Conservation (phyloP, 371 early-diverging fungal species). For the Haplosporangium sp. region DNA sequence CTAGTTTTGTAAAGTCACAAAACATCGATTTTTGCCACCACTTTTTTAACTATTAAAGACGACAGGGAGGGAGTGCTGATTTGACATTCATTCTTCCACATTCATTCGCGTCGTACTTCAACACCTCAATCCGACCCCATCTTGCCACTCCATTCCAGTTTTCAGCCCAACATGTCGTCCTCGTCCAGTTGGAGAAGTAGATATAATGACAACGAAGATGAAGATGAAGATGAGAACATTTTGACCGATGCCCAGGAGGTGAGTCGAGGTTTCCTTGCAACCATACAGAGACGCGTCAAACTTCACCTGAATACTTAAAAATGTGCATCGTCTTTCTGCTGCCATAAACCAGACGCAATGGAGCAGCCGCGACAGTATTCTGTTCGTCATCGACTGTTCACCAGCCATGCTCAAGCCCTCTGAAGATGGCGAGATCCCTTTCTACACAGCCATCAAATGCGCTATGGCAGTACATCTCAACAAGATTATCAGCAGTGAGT, state of each 20-base stretch:
- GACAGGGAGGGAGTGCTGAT: neutral
- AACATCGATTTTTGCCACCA: constrained; percentile 30
- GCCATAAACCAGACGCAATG: constrained; percentile 24
- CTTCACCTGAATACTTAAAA: neutral
- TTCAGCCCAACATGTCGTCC: constrained; percentile 11
- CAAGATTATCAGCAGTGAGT: constrained; percentile 68
- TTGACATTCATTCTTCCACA: neutral
- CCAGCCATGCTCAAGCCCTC: constrained; percentile 63
- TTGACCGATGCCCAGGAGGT: constrained; percentile 53
- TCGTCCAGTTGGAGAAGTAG: constrained; percentile 51
- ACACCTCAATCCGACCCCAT: neutral
- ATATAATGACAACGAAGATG: constrained; percentile 38
- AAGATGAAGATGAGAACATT: constrained; percentile 48
- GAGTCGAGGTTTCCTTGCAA: neutral
- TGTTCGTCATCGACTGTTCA: constrained; percentile 76
- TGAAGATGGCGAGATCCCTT: constrained; percentile 59
- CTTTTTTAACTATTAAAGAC: constrained; percentile 3
- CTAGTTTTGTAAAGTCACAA: neutral
- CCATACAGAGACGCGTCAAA: neutral
- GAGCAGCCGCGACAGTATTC: constrained; percentile 63
- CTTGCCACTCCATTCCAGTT: no score
- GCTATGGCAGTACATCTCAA: constrained; percentile 60
- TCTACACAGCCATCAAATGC: constrained; percentile 61
- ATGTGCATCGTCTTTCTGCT: no score
- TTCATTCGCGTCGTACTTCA: neutral